These are phyloP conservation scores for Phalaenopsis equestris DNA, from an alignment of 106 monocot species.

Conservation along the genomic window DNA sequence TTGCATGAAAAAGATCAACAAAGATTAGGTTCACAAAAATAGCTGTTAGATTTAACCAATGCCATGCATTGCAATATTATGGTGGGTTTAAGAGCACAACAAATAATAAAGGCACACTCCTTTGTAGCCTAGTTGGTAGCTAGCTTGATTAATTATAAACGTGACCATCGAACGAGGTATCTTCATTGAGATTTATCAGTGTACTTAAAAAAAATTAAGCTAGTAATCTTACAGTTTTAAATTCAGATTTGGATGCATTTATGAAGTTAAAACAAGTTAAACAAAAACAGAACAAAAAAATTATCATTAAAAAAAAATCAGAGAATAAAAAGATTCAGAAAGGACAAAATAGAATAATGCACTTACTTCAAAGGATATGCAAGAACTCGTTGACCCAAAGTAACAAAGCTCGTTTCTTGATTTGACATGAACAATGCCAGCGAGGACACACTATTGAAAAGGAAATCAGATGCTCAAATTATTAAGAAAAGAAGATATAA, in stretches of 20 bases:
- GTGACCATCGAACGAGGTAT: background rate
- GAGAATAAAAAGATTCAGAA: background rate
- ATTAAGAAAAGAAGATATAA: background rate
- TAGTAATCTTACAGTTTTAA: background rate
- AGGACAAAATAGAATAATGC: background rate
- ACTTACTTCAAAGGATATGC: conserved; percentile 93
- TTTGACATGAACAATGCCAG: conserved; percentile 96
- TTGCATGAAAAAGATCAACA: background rate
- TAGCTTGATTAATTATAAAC: background rate
- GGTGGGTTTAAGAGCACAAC: background rate
- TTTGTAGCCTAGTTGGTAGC: background rate
- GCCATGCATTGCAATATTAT: background rate
- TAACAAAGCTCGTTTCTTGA: conserved; percentile 98
- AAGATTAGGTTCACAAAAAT: background rate
- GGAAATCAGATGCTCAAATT: background rate
- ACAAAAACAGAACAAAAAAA: background rate
- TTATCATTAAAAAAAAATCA: background rate
- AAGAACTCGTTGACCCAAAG: conserved; percentile 87
- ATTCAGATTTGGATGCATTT: background rate
- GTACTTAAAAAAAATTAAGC: background rate
- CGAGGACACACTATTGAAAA: conserved; percentile 69
- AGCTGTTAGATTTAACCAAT: background rate
- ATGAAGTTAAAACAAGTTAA: background rate
- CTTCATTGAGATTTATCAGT: background rate
- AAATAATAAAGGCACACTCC: background rate